Conservation (phyloP, 208 protist genomes). For the Angomonas ambiguus region DNA sequence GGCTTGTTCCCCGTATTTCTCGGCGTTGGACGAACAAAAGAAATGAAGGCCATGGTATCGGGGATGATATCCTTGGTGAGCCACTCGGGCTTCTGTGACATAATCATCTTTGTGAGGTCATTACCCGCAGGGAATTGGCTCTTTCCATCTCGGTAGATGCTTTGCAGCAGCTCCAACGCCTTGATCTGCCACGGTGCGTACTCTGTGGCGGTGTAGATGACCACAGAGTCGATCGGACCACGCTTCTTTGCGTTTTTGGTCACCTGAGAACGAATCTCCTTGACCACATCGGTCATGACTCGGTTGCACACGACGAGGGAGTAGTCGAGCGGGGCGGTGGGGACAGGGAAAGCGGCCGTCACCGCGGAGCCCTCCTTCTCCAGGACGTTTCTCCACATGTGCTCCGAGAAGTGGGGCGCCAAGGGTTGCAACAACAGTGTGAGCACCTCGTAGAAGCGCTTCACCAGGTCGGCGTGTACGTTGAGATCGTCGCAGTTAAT, state of each 20-base stretch:
- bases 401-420: slow-evolving; percentile 95
- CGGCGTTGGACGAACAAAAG: slow-evolving; percentile 74
- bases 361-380: slow-evolving; percentile 49
- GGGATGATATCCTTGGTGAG: slow-evolving; percentile 75
- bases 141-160: slow-evolving; percentile 48
- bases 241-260: slow-evolving; percentile 79
- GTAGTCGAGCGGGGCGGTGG: slow-evolving; percentile 71
- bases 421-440: slow-evolving; percentile 95
- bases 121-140: slow-evolving; percentile 41
- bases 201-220: slow-evolving; percentile 61
- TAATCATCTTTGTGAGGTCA: slow-evolving; percentile 65
- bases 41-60: slow-evolving; percentile 88
- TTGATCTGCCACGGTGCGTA: slow-evolving; percentile 80
- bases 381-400: slow-evolving; percentile 93
- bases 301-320: slow-evolving; percentile 60
- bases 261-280: slow-evolving; percentile 85
- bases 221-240: slow-evolving; percentile 47
- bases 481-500: slow-evolving; percentile 65
- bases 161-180: slow-evolving; percentile 59
- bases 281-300: slow-evolving; percentile 77
- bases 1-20: slow-evolving; percentile 77
- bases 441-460: slow-evolving; percentile 91
- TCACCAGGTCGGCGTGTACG: slow-evolving; percentile 69
- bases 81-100: slow-evolving; percentile 44
- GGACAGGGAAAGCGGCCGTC: slow-evolving; percentile 48